Base-by-base conservation (phyloP, 2,329 filamentous ascomycete species). In the Stagonosporopsis vannaccii region DNA sequence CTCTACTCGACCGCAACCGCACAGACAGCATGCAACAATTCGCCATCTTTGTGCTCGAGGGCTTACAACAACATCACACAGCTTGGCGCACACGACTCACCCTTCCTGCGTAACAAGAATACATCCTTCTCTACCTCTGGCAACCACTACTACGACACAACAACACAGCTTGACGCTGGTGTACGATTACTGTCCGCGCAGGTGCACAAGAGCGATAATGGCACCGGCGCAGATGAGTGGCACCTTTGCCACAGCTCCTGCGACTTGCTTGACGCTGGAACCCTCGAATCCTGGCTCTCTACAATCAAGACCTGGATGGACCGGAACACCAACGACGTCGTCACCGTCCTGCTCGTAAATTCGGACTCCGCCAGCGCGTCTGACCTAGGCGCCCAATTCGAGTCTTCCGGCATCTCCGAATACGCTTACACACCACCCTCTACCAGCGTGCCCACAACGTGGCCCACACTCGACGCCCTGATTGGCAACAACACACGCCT, bases 11-110 rank as follows among this genome's bases (percentile, higher is more conserved):
- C 65, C 51, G 59, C 59, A 45, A 67, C 68, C 5, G 73, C 73
- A 53, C 69, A 76, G 48, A 73, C 70, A 62, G 85, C 87, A 28
- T 95, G 91, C 84, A 95, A 95, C 79, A 94, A 94, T 80, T 92
- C 89, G 0, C 89, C 90, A 0, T 78, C 82, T 39, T 84, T 95
- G 36, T 95, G 91, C 80, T 80, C 78, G 59, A 85, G 85, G 61
- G 78, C 84, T 17, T 95, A 95, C 79, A 87, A 86, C 77, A 86
- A 89, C 63, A 84, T 95, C 65, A 93, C 90, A 3, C 84, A 93
- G 73, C 85, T 94, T 69, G 90, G 90, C 20, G 89, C 89, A 17
- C 90, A 93, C 77, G 84, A 92, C 77, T 87, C 85, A 58, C 82
- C 90, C 11, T 93, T 92, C 72, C 75, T 92, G 39, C 82, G 89